Conservation (phyloP, 495 filamentous ascomycete genomes). For the Neurospora pannonica region DNA sequence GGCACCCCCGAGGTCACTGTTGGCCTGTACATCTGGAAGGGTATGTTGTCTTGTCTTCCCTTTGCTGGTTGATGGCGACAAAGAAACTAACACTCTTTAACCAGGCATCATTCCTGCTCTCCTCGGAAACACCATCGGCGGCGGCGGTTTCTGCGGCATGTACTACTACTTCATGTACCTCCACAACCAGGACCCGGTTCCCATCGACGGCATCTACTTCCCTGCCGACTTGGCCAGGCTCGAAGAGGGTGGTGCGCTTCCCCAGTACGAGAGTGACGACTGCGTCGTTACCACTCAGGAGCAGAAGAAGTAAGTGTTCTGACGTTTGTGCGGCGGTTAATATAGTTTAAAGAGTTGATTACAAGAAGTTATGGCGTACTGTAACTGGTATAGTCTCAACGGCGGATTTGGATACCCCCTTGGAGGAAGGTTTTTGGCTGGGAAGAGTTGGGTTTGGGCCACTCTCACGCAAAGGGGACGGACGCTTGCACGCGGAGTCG, state of each 20-base stretch:
- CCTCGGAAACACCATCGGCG: conserved; percentile 51
- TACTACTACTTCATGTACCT: conserved; percentile 48
- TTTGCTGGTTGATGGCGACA: background rate
- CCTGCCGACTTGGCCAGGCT: background rate
- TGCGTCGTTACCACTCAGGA: background rate
- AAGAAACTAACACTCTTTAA: background rate
- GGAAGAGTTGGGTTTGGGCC: background rate
- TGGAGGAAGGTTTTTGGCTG: background rate
- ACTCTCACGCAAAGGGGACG: background rate
- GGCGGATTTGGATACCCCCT: background rate
- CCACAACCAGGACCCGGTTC: conserved; percentile 8
- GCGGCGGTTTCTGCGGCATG: conserved; percentile 37
- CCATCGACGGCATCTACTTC: conserved; percentile 14
- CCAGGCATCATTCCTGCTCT: conserved; percentile 45
- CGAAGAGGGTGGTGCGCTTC: conserved; percentile 1
- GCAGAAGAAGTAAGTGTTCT: background rate
- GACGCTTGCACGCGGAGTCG: background rate
- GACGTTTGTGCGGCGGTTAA: background rate
- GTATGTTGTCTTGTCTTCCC: background rate
- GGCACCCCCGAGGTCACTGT: conserved; percentile 39
- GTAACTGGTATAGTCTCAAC: background rate
- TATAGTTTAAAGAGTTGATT: background rate
- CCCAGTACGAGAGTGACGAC: background rate
- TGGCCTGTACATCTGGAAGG: conserved; percentile 55
- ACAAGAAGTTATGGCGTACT: background rate